These are phyloP conservation scores for Niebla homalea DNA, from an alignment of 495 filamentous ascomycete genomes.

Conservation along the genomic window DNA sequence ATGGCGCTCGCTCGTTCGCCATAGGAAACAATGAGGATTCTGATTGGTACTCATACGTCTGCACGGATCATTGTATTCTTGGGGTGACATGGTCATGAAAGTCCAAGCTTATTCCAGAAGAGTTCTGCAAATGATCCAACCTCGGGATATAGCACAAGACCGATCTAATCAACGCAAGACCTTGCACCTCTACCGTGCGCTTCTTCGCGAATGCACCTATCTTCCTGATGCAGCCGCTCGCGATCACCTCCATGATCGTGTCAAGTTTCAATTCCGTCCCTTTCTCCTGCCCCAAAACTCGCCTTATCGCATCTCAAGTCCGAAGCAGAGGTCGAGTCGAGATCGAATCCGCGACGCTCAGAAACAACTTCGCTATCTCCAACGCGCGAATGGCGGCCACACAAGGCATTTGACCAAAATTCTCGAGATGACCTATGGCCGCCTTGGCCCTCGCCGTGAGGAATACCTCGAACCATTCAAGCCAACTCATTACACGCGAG, in stretches of 20 bases:
- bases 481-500: slow-evolving; percentile 21
- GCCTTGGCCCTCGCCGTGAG: slow-evolving; percentile 53
- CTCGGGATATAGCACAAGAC: no score
- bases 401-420: slow-evolving; percentile 46
- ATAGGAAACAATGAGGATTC: no score
- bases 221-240: slow-evolving; percentile 63
- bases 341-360: slow-evolving; percentile 20
- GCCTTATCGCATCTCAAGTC: no score
- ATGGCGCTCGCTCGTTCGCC: no score
- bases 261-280: slow-evolving; percentile 42
- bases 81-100: no score
- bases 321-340: no score
- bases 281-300: slow-evolving; percentile 1
- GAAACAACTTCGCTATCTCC: slow-evolving; percentile 28
- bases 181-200: slow-evolving; percentile 55
- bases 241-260: slow-evolving; percentile 40
- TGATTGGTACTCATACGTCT: no score
- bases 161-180: slow-evolving; percentile 23
- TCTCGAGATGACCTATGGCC: slow-evolving; percentile 57
- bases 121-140: no score
- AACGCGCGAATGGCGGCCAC: slow-evolving; percentile 54
- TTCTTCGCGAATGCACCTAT: slow-evolving; percentile 76
- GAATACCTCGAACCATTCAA: slow-evolving; percentile 43
- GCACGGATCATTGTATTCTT: no score
- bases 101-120: no score